Percentiles rank a stretch among this genome's conserved stretches.
phyloP scores from a whole-genome alignment of 371 early-diverging fungal genomes.

The Mortierella sp. region DNA sequence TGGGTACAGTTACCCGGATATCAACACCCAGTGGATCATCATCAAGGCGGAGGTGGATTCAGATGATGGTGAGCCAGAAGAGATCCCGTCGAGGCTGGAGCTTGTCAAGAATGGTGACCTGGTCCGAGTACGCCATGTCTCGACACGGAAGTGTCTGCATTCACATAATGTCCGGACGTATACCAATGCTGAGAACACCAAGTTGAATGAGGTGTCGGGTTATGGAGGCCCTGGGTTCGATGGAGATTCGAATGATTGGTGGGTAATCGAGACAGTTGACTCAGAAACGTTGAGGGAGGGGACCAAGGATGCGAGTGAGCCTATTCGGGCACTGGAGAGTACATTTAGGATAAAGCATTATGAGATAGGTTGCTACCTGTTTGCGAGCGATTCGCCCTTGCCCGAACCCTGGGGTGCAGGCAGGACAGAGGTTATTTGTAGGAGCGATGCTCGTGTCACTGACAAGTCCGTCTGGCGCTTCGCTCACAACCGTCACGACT shows the following conservation, averaged over 20 bases:
- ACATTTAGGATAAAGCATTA: constrained; percentile 24
- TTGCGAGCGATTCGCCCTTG: constrained; percentile 6
- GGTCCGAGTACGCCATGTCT: constrained; percentile 33
- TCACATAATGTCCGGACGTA: constrained; percentile 22
- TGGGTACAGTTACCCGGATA: constrained; percentile 30
- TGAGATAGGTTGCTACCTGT: constrained; percentile 19
- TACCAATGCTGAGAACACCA: not conserved
- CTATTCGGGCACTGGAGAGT: constrained; percentile 24
- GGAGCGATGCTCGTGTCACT: constrained; percentile 18
- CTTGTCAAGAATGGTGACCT: constrained; percentile 29
- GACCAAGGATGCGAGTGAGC: not conserved
- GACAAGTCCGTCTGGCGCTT: constrained; percentile 35
- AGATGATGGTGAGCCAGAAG: constrained; percentile 14
- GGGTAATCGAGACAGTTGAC: constrained; percentile 29
- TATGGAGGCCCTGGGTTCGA: constrained; percentile 17
- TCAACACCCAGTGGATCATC: constrained; percentile 46
- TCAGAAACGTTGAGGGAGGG: not conserved
- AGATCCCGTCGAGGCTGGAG: constrained; percentile 31
- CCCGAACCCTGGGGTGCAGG: constrained; percentile 32
- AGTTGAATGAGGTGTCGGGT: constrained; percentile 21
- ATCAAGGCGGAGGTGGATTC: constrained; percentile 22
- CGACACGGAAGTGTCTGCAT: constrained; percentile 31
- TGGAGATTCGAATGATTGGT: constrained; percentile 45
- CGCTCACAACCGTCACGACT: constrained; percentile 36
- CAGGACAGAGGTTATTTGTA: constrained; percentile 26